A percentile compares a stretch with the other conserved stretches of the same genome.
These are phyloP conservation scores for Dothidotthia symphoricarpi DNA, from an alignment of 2,329 filamentous ascomycete species.

Conservation along the genomic window DNA sequence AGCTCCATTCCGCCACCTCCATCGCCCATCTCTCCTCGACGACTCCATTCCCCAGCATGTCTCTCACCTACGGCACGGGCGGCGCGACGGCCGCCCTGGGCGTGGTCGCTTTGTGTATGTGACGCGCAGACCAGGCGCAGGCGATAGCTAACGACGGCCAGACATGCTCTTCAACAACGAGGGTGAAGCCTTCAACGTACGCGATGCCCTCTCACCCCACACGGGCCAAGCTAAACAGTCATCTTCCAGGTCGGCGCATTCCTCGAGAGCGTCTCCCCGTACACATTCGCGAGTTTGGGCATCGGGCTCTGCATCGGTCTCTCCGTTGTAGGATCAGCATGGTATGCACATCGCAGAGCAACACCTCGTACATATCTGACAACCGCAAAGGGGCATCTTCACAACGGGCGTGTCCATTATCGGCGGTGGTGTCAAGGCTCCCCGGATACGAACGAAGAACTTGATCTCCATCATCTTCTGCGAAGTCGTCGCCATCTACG, in stretches of 20 bases:
- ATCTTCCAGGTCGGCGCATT: constrained; percentile 76
- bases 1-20: constrained; percentile 29
- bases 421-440: constrained; percentile 92
- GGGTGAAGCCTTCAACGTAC: constrained; percentile 92
- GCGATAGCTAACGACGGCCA: constrained; percentile 47
- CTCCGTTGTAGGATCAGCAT: constrained; percentile 95
- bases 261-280: constrained; percentile 89
- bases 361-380: constrained; percentile 13
- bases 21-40: constrained; percentile 23
- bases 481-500: constrained; percentile 99
- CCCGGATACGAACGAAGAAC: constrained; percentile 98
- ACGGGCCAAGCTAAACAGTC: constrained; percentile 8
- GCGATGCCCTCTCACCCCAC: constrained; percentile 24
- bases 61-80: constrained; percentile 68
- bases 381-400: constrained; percentile 80
- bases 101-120: constrained; percentile 77
- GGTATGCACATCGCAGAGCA: constrained; percentile 57
- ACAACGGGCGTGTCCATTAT: constrained; percentile 97
- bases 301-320: constrained; percentile 93
- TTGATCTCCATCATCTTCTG: constrained; percentile 99
- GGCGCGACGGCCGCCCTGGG: constrained; percentile 66
- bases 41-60: constrained; percentile 55
- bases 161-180: constrained; percentile 98
- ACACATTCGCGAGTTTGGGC: constrained; percentile 86
- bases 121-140: constrained; percentile 11